These are phyloP conservation scores for Vitis riparia DNA, from an alignment of 164 flowering plant genomes.

Conservation along the genomic window DNA sequence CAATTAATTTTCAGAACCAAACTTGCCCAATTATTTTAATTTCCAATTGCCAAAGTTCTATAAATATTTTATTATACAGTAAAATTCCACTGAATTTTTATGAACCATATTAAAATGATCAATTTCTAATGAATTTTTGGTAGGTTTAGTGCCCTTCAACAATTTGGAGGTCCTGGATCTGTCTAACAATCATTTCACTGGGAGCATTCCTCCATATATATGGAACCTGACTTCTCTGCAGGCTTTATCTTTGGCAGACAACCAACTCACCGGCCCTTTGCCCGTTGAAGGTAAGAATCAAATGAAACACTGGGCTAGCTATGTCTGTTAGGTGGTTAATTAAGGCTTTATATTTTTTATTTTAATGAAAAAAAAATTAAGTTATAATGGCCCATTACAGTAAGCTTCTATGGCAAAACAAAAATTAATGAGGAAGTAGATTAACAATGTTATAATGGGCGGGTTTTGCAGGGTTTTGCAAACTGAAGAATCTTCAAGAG, in stretches of 20 bases:
- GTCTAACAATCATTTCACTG: not conserved
- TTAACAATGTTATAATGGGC: not conserved
- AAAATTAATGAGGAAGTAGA: not conserved
- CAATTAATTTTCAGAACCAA: no score
- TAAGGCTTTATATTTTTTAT: no score
- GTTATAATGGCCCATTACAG: not conserved
- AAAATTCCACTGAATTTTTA: no score
- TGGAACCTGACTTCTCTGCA: constrained; percentile 1
- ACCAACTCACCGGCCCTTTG: constrained; percentile 5
- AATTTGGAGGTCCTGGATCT: no score
- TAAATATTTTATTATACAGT: no score
- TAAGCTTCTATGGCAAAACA: not conserved
- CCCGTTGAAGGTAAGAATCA: constrained; percentile 10
- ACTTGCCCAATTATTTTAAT: no score
- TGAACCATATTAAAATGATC: no score
- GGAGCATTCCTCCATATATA: constrained; percentile 2
- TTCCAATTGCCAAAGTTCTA: no score
- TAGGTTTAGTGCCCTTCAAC: no score
- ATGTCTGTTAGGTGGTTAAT: no score
- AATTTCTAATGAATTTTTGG: no score
- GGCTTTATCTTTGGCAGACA: constrained; percentile 4
- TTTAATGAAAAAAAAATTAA: no score
- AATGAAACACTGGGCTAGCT: not conserved
- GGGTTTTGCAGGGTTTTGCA: not conserved
- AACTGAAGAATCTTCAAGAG: not conserved